Base-by-base conservation (phyloP, 169 alveolate species). In the Eimeria falciformis region DNA sequence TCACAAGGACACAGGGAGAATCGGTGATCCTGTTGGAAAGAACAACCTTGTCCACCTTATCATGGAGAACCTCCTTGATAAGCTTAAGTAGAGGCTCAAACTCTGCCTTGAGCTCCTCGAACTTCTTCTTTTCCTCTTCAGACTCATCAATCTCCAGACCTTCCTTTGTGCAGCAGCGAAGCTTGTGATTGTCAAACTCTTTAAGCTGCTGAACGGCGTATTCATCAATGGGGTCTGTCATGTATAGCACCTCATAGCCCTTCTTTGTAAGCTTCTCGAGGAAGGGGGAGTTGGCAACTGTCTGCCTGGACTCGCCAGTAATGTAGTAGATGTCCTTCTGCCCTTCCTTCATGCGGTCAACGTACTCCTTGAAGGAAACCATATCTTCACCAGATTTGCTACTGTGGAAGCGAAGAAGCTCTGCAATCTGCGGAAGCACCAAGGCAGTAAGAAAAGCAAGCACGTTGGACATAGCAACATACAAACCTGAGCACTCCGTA, bases 211-310 rank as follows among this genome's bases (percentile, higher is more conserved):
- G 99, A 79, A 99, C 99, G 82, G 99, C 98, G 96, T 99, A 99
- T 95, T 99, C 99, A 96, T 99, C 99, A 94, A 99, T 99, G 62
- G 99, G 99, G 96, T 99, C 99, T 86, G 98, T 98, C 99, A 99
- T 97, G 97, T 98, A 99, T 53, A 99, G 96, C 92, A 99, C 99
- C 96, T 99, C 99, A 89, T 94, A 96, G 79, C 99, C 99, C 96
- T 97, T 97, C 96, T 99, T 98, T 93, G 97, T 97, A 27, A 99
- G 98, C 23, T 97, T 97, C 97, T 99, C 99, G 83, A 99, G 97
- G 99, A 99, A 99, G 53, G 99, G 99, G 18, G 99, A 98, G 93
- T 97, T 96, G 27, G 99, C 97, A 50, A 98, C 99, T 18, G 98
- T 97, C 68, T 97, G 98, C 73, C 96, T 97, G 75, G 99, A 97